Conservation (phyloP, 352 stramenopile genomes). For the Phytophthora macrochlamydospora region DNA sequence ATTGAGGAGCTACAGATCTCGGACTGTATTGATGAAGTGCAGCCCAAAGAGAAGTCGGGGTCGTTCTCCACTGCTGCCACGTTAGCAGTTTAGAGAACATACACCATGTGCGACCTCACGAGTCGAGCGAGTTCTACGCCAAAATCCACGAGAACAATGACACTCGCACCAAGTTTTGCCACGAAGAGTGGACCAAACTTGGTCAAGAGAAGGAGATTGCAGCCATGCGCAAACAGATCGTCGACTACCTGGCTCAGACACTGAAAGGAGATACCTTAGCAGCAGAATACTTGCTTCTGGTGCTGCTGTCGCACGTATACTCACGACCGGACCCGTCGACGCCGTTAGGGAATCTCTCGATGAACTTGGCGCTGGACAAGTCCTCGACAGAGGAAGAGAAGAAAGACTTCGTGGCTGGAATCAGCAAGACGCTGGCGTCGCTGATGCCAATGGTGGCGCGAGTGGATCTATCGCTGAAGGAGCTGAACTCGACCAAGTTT, state of each 20-base stretch:
- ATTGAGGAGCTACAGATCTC: conserved; percentile 68
- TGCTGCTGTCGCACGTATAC: conserved; percentile 76
- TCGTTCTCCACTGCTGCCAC: conserved; percentile 74
- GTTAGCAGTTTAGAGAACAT: conserved; percentile 37
- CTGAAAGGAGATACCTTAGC: conserved; percentile 53
- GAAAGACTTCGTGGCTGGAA: conserved; percentile 15
- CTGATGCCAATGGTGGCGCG: conserved; percentile 62
- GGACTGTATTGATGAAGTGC: conserved; percentile 63
- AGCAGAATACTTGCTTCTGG: conserved; percentile 78
- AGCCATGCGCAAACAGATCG: conserved; percentile 39
- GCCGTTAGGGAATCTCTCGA: conserved; percentile 70
- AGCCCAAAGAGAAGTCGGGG: conserved; percentile 55
- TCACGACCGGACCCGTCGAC: conserved; percentile 63
- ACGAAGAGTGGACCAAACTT: conserved; percentile 36
- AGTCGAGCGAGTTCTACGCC: conserved; percentile 34
- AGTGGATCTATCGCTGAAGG: conserved; percentile 66
- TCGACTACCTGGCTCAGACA: conserved; percentile 48
- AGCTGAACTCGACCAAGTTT: conserved; percentile 64
- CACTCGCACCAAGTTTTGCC: conserved; percentile 39
- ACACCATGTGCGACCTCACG: conserved; percentile 60
- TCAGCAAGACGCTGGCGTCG: conserved; percentile 38
- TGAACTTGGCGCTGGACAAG: conserved; percentile 63
- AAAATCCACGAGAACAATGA: conserved; percentile 42
- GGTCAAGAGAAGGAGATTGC: conserved; percentile 21
- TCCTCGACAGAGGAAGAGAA: conserved; percentile 22